Conservation (phyloP, 1,139 yeast genomes). For the Scheffersomyces titani region DNA sequence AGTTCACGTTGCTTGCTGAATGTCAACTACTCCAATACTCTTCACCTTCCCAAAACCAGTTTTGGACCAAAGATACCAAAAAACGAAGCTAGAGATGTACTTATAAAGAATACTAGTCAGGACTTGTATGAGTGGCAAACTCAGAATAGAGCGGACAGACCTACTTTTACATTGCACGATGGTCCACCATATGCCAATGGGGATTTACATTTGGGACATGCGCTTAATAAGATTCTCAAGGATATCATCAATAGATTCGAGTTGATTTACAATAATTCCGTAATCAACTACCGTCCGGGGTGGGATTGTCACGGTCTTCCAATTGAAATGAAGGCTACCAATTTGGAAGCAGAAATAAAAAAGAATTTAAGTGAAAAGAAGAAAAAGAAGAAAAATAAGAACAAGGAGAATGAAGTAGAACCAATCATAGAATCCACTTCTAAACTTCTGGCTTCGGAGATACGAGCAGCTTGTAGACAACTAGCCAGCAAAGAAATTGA, state of each 20-base stretch:
- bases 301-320: slow-evolving; percentile 99
- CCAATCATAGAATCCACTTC: slow-evolving; percentile 1
- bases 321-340: slow-evolving; percentile 77
- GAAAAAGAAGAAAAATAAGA: slow-evolving; percentile 20
- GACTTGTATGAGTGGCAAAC: slow-evolving; percentile 39
- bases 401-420: slow-evolving; percentile 22
- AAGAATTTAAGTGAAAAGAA: slow-evolving; percentile 21
- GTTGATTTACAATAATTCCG: slow-evolving; percentile 56
- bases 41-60: slow-evolving; percentile 41
- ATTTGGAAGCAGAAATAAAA: slow-evolving; percentile 40
- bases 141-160: slow-evolving; percentile 20
- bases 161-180: slow-evolving; percentile 74
- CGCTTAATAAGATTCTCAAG: slow-evolving; percentile 83
- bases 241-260: slow-evolving; percentile 81
- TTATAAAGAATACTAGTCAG: slow-evolving; percentile 29
- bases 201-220: slow-evolving; percentile 89
- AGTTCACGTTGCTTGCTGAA: background rate
- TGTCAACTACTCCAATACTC: slow-evolving; percentile 30
- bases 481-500: slow-evolving; percentile 70
- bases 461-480: slow-evolving; percentile 63
- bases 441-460: slow-evolving; percentile 44
- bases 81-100: slow-evolving; percentile 23
- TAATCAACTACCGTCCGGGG: slow-evolving; percentile 79
- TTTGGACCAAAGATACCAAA: slow-evolving; percentile 46
- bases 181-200: slow-evolving; percentile 99